A percentile compares a stretch with the other conserved stretches of the same genome.
Conservation (phyloP, 2,329 filamentous ascomycete genomes). For the Trichoderma harzianum region DNA sequence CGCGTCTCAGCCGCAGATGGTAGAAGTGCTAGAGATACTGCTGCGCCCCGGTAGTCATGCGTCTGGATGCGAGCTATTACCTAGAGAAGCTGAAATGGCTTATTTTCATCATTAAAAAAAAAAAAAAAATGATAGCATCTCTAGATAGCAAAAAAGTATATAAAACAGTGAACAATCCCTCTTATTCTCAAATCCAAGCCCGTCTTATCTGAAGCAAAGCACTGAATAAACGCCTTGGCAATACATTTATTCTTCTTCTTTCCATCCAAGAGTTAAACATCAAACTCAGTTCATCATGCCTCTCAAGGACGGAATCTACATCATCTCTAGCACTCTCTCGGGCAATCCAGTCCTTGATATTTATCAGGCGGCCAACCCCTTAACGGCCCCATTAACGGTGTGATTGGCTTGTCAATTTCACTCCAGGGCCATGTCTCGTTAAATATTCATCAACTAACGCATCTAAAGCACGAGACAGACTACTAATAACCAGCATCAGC, state of each 20-base stretch:
- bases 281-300: background rate
- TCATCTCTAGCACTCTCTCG: background rate
- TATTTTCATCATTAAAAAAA: background rate
- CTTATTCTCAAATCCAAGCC: background rate
- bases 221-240: background rate
- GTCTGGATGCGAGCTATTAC: background rate
- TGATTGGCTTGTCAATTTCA: background rate
- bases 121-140: background rate
- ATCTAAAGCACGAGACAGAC: background rate
- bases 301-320: slow-evolving; percentile 1
- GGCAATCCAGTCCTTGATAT: slow-evolving; percentile 5
- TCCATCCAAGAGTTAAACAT: background rate
- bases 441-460: background rate
- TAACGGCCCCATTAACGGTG: background rate
- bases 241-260: background rate
- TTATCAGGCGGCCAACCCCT: background rate
- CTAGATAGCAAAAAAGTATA: background rate
- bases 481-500: background rate
- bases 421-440: no score
- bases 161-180: background rate
- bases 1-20: background rate
- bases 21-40: background rate
- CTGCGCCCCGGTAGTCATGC: background rate
- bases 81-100: background rate
- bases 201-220: background rate